Evolutionary conservation across 2,329 filamentous ascomycete species (phyloP), one percentile per base, ranked within the genome.

Genomic region (Aspergillus viridinutans): DNA sequence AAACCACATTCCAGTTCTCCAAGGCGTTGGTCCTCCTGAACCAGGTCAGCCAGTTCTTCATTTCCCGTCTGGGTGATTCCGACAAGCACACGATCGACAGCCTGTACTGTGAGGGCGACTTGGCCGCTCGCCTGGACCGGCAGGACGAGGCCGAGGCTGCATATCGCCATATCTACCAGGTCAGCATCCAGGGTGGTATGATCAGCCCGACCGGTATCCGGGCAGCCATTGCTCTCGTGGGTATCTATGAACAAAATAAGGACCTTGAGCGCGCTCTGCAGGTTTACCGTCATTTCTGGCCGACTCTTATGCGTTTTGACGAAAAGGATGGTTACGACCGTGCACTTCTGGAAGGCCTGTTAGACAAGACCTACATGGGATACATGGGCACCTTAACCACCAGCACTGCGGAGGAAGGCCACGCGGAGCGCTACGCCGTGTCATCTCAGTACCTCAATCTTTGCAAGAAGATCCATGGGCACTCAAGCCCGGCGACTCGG

Each of bases 311-410:
- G 17, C 70, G 74, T 4, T 74, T 78, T 48, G 73, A 78, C 21
- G 73, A 71, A 17, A 73, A 74, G 56, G 68, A 73, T 35, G 65
- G 62, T 20, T 74, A 79, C 45, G 76, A 78, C 49, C 62, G 64
- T 6, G 55, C 56, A 0, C 57, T 67, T n/a, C 53, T 69, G 0
- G 76, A 78, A 43, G 73, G 74, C 21, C 63, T 78, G 23, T 67
- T 81, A 3, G 74, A 78, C 56, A 73, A 80, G 58, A 73, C 81
- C 50, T 80, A 78, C 61, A 67, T 73, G 23, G 76, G 76, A 38
- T 83, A 83, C 65, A 73, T 75, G 49, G 73, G 77, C 38, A 74
- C 80, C n/a, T 63, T 83, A 20, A 76, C 80, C 53, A 65, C 73
- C 10, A 74, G 77, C 23, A 70, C 72, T 55, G 76, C 75, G 53